A percentile compares a stretch with the other conserved stretches of the same genome.
Evolutionary conservation across 352 stramenopile species (phyloP).

Genomic region (Pythium phragmitis): DNA sequence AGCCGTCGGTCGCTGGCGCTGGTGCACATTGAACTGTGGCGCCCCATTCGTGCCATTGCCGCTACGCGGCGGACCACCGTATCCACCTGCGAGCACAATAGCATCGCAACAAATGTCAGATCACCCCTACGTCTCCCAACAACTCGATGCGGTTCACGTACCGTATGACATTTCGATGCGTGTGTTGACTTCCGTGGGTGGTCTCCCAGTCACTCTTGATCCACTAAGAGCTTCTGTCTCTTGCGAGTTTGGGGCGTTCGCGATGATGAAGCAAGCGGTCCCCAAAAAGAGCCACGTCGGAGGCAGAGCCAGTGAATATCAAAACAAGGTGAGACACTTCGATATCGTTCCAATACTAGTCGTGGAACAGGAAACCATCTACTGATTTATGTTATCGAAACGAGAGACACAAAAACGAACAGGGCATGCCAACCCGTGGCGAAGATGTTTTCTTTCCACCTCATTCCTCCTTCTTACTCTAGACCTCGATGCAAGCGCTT

Average conservation of each 20-base stretch:
- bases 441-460: conserved; percentile 1
- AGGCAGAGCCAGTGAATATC: conserved; percentile 4
- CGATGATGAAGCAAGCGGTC: conserved; percentile 8
- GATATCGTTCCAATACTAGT: neutral
- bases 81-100: neutral
- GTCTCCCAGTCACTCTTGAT: neutral
- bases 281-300: conserved; percentile 28
- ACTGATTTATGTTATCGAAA: conserved; percentile 4
- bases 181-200: neutral
- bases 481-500: conserved; percentile 5
- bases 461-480: conserved; percentile 11
- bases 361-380: neutral
- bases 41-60: conserved; percentile 13
- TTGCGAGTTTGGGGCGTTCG: neutral
- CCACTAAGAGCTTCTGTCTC: neutral
- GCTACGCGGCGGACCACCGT: conserved; percentile 12
- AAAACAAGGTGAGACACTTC: conserved; percentile 14
- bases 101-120: neutral
- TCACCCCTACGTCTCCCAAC: neutral
- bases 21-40: conserved; percentile 32
- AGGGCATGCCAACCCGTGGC: neutral
- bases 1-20: conserved; percentile 29
- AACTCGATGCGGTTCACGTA: conserved; percentile 10
- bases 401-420: neutral
- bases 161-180: conserved; percentile 20